Evolutionary conservation across 2,329 filamentous ascomycete species (phyloP), one percentile per base, ranked within the genome.

Genomic region (Botryotinia calthae): DNA sequence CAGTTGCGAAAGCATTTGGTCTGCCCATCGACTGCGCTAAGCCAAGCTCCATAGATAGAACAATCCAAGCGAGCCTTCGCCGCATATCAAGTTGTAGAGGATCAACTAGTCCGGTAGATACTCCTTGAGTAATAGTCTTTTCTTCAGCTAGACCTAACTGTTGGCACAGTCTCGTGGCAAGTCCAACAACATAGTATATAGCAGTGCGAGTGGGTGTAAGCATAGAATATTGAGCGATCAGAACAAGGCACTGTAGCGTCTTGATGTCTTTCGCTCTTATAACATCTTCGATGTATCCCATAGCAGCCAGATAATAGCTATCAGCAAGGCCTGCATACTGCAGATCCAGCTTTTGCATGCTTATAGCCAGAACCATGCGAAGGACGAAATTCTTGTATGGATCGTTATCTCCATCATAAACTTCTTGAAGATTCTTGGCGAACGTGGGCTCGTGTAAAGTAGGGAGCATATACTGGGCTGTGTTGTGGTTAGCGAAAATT

Each of bases 281-380:
- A 18, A 97, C 90, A 4, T 90, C 89, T 81, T 98, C 93, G 74
- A 98, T 90, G 78, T 91, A 91, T 75, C 91, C 90, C 84, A 98
- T 90, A 8, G 95, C 95, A 37, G 95, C 93, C 34, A 98, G 87
- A 79, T 98, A 98, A 83, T 97, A 98, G 80, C 94, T 95, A 82
- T 98, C 95, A 44, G 96, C 95, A 42, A 98, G 85, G 37, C 95
- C 95, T n/a, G 95, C 94, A 81, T 96, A 98, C 76, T 93, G 90
- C 0, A 91, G 89, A 80, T 95, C 93, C 79, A 98, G 87, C 82
- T 97, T 97, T 82, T 98, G 95, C 82, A 98, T 88, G 81, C 94
- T 95, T 79, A 98, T 97, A 44, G 96, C 95, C 79, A 98, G 90
- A 70, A 98, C 93, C 89, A 98, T 95, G 73, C 93, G 91, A 68